These are phyloP conservation scores for Pseudogymnoascus sp. DNA, from an alignment of 2,329 filamentous ascomycete species.

Conservation along the genomic window DNA sequence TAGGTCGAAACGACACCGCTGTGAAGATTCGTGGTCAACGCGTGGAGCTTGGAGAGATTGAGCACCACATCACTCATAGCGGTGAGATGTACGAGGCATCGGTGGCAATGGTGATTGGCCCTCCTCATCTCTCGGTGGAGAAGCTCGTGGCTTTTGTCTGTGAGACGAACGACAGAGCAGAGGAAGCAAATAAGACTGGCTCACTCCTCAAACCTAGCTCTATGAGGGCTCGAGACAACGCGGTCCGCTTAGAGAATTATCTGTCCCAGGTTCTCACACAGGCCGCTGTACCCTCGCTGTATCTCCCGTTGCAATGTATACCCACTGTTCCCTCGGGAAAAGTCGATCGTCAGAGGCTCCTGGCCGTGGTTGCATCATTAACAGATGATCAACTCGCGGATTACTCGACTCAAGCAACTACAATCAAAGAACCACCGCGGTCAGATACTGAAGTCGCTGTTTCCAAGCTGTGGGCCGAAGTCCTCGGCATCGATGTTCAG, in stretches of 20 bases:
- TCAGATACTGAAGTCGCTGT: constrained; percentile 21
- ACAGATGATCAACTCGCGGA: neutral
- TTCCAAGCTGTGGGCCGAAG: constrained; percentile 34
- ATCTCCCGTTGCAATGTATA: neutral
- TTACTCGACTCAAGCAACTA: neutral
- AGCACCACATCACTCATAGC: neutral
- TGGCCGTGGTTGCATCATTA: neutral
- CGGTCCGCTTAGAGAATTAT: neutral
- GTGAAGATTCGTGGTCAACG: constrained; percentile 59
- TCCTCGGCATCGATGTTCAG: constrained; percentile 32
- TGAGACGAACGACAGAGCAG: neutral
- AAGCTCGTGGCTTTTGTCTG: neutral
- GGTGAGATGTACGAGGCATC: neutral
- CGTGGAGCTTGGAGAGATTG: constrained; percentile 57
- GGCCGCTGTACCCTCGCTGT: neutral
- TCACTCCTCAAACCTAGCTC: neutral
- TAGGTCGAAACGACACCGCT: constrained; percentile 58
- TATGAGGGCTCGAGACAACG: neutral
- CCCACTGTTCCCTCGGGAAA: neutral
- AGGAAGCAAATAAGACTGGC: no score
- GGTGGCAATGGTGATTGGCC: neutral
- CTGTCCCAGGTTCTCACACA: neutral
- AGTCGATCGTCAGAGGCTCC: neutral
- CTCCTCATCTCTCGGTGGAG: neutral
- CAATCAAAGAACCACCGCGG: constrained; percentile 9